phyloP scores from a whole-genome alignment of 306 rosid genomes.

The Ormosia semicastrata region DNA sequence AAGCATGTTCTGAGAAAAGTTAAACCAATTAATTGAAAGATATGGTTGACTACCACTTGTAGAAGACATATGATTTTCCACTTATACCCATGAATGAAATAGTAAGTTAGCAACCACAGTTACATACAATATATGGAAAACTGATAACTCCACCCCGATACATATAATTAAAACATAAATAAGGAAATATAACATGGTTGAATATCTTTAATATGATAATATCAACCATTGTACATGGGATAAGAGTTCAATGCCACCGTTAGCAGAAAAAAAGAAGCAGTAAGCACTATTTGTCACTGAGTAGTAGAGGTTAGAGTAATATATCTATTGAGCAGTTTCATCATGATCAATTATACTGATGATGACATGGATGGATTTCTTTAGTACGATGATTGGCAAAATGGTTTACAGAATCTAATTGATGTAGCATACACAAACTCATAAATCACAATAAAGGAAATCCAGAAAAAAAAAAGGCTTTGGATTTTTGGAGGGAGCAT shows the following conservation, averaged over 20 bases:
- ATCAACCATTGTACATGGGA: too few relatives aligned
- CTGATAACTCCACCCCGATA: background rate
- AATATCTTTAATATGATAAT: background rate
- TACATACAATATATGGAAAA: conserved; percentile 10
- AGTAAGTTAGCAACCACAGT: background rate
- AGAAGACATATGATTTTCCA: background rate
- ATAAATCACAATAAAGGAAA: too few relatives aligned
- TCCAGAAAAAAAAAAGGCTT: too few relatives aligned
- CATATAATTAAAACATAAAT: background rate
- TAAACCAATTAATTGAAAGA: background rate
- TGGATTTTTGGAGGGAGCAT: too few relatives aligned
- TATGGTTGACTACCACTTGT: background rate
- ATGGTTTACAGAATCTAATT: too few relatives aligned
- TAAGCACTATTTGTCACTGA: background rate
- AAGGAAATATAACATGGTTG: conserved; percentile 1
- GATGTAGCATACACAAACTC: background rate
- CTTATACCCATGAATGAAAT: background rate
- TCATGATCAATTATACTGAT: background rate
- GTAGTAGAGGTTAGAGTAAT: conserved; percentile 3
- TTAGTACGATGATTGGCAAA: background rate
- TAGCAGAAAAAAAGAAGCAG: conserved; percentile 10
- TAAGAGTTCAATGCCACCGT: background rate
- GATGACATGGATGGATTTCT: background rate
- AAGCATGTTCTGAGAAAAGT: conserved; percentile 3
- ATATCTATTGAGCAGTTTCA: background rate